A percentile compares a stretch with the other conserved stretches of the same genome.
These are phyloP conservation scores for Cordyceps militaris DNA, from an alignment of 2,329 filamentous ascomycete genomes.

Conservation along the genomic window DNA sequence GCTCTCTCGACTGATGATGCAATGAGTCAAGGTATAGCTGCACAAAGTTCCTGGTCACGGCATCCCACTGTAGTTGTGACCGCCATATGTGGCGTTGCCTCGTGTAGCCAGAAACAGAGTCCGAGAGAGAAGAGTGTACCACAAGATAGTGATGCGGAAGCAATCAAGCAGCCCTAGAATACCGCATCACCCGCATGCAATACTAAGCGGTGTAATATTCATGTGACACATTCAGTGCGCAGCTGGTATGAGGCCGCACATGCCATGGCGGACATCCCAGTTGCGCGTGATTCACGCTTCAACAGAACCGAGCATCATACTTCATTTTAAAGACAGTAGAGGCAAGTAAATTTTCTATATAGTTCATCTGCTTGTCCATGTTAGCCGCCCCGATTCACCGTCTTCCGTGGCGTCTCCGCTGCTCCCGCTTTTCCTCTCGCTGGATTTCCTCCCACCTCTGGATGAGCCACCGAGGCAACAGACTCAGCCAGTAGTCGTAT, in stretches of 20 bases:
- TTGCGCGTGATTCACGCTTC: too few species aligned
- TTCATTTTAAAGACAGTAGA: too few species aligned
- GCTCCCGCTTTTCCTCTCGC: not conserved
- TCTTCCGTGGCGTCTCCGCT: not conserved
- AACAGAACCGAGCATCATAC: too few species aligned
- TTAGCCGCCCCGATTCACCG: not conserved
- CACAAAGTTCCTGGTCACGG: not conserved
- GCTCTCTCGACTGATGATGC: not conserved
- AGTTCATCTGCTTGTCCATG: not conserved
- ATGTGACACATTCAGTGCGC: not conserved
- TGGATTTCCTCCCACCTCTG: not conserved
- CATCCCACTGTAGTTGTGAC: not conserved
- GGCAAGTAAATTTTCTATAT: not conserved
- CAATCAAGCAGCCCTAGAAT: not conserved
- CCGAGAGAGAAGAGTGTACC: not conserved
- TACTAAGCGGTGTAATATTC: not conserved
- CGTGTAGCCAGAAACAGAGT: not conserved
- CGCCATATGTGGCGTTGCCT: not conserved
- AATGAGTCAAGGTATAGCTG: not conserved
- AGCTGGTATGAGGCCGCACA: too few species aligned
- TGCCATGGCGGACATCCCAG: too few species aligned
- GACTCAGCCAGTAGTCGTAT: not conserved
- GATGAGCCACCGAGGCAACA: not conserved
- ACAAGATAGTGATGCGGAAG: not conserved
- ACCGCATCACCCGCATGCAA: not conserved